Base-by-base conservation (phyloP, 768 basidiomycete genomes). In the Lactarius sanguifluus region DNA sequence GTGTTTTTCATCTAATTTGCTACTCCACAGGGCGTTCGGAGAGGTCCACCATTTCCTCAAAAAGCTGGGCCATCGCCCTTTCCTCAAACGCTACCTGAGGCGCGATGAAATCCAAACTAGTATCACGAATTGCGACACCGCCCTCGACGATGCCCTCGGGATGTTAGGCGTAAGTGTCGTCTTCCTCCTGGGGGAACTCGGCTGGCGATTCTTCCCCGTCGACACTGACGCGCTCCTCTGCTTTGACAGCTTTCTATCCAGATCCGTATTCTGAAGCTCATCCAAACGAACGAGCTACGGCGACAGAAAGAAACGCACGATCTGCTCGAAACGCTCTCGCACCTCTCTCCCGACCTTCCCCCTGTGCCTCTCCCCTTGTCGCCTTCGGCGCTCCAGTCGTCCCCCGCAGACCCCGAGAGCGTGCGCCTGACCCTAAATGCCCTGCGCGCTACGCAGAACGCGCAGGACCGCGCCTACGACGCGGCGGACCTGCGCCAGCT, bases 51-150 rank as follows among this genome's bases (percentile, higher is more conserved):
- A 72, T 2, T 83, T 92, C 69, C 79, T 91, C 32, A 72, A 79
- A 62, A 86, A 85, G 69, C 86, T 91, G 69, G 77, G 80, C 18
- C 79, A 83, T 50, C 79, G 90, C 1, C 88, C 91, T 0, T 93
- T 92, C 77, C 76, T 94, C 68, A 90, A 91, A 75, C 81, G 90
- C 5, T 93, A 90, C 72, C 80, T 94, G 45, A 86, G 86, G 72
- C 83, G 89, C 52, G 87, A 90, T 45, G 90, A 92, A 68, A 87
- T 87, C 34, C 72, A 81, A 18, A 76, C 78, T 3, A 81, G 83
- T 38, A 83, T 92, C 43, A 71, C 74, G 0, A 76, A 73, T 3
- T 88, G 86, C 59, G 82, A 86, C 59, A 77, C 81, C 13, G 78
- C 78, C 1, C 77, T 92, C 25, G 77, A 78, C 30, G 83, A 88